phyloP scores from a whole-genome alignment of 2,329 filamentous ascomycete species.

The Sarocladium oryzae region DNA sequence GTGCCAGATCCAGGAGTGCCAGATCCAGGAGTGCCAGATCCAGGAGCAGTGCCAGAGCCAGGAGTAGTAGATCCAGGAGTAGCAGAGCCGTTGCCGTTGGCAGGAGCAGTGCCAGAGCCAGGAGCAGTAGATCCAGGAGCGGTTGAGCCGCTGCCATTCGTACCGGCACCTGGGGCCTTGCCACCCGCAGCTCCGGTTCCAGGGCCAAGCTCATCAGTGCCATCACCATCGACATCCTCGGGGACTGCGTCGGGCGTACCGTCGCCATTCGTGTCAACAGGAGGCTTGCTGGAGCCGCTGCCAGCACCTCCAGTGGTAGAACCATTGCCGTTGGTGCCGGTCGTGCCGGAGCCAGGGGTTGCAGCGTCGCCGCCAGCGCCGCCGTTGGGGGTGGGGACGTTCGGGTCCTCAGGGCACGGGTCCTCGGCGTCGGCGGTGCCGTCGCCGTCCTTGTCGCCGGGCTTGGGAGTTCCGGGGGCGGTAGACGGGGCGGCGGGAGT shows the following conservation, averaged over 20 bases:
- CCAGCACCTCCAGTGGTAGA: background rate
- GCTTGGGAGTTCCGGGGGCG: background rate
- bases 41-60: background rate
- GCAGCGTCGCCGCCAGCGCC: background rate
- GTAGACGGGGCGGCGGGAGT: background rate
- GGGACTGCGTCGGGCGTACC: background rate
- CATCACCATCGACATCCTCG: background rate
- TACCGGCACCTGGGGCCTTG: background rate
- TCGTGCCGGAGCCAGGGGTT: background rate
- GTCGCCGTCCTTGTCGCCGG: background rate
- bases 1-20: background rate
- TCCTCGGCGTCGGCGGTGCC: background rate
- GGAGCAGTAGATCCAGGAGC: no score
- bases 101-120: no score
- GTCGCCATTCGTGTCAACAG: background rate
- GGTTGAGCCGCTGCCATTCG: background rate
- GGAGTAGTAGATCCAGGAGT: background rate
- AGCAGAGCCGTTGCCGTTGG: no score
- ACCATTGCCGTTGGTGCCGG: background rate
- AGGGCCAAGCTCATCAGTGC: background rate
- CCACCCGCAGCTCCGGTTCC: background rate
- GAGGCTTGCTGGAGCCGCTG: background rate
- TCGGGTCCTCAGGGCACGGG: background rate
- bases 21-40: background rate
- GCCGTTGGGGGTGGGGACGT: background rate